Evolutionary conservation across 2,329 filamentous ascomycete species (phyloP).

Genomic region (Fonsecaea multimorphosa): DNA sequence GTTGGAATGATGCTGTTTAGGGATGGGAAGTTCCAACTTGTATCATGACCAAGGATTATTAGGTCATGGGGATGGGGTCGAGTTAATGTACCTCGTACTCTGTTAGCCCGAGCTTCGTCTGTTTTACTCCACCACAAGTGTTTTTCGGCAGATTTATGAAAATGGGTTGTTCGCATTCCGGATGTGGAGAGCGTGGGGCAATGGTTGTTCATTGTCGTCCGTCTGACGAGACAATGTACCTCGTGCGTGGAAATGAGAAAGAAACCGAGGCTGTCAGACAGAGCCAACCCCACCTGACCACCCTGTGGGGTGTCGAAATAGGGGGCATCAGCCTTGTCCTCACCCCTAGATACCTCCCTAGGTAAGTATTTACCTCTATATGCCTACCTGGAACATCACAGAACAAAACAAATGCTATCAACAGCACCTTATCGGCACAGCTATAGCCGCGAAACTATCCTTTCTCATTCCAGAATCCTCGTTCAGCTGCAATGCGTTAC

Average conservation of each 20-base stretch:
- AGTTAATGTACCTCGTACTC: background rate
- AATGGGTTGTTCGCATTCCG: background rate
- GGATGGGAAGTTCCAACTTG: too few species aligned
- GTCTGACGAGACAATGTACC: background rate
- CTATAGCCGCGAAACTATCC: too few species aligned
- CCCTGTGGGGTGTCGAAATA: background rate
- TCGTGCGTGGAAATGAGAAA: background rate
- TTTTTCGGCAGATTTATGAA: constrained; percentile 11
- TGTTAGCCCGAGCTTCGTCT: background rate
- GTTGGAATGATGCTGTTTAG: background rate
- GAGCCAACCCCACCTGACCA: background rate
- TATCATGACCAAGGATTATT: too few species aligned
- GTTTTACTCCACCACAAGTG: background rate
- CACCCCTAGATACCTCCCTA: too few species aligned
- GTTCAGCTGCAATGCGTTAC: too few species aligned
- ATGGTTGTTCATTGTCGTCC: background rate
- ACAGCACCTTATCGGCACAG: too few species aligned
- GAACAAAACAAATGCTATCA: too few species aligned
- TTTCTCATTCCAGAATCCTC: too few species aligned
- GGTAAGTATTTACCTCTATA: too few species aligned
- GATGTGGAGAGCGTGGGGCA: constrained; percentile 5
- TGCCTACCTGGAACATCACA: too few species aligned
- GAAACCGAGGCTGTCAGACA: background rate
- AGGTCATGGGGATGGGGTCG: background rate
- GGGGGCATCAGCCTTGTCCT: background rate